Evolutionary conservation across 2,329 filamentous ascomycete species (phyloP), one percentile per base, ranked within the genome.

Genomic region (Blastomyces silverae): DNA sequence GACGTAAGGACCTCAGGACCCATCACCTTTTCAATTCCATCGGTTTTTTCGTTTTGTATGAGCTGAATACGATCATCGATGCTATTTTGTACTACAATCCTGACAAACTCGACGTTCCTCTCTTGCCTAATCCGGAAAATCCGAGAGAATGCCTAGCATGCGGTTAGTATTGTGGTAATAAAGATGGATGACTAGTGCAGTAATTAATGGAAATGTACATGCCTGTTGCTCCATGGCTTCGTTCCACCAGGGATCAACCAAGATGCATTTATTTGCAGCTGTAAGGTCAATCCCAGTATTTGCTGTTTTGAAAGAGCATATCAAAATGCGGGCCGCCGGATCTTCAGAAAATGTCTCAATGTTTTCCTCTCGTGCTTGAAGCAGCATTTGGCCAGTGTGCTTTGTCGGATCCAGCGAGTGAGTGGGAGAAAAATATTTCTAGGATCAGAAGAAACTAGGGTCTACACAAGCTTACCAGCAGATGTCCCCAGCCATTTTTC

Each of bases 91-190:
- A 86, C 79, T 0, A 85, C 74, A 44, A 91, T 79, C 0, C 85
- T 80, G 0, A 84, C 80, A 65, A 89, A 81, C 13, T 84, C 77
- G 0, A 87, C 87, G 44, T 84, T 77, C 53, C 87, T 83, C 0
- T 71, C 67, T 67, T 93, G 89, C 0, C 88, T 88, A 2, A 87
- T 85, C 5, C 89, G 81, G 69, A 83, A 84, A 0, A 90, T 83
- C 0, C 89, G 83, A 1, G 80, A 83, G 70, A 84, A 85, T 0
- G 80, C 80, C 72, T 37, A 31, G 65, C 39, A n/a, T 52, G 13
- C 13, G 10, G n/a, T 52, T 5, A 52, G 48, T 11, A 50, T 25
- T 25, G n/a, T n/a, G 13, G 20, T 4, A 25, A 25, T 25, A 52
- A 25, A 52, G 1, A 15, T 52, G 11, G 48, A 8, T 22, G 11